Percentiles rank a stretch among this genome's conserved stretches.
phyloP scores from a whole-genome alignment of 345 rosid genomes.

The Rhizophora apiculata region DNA sequence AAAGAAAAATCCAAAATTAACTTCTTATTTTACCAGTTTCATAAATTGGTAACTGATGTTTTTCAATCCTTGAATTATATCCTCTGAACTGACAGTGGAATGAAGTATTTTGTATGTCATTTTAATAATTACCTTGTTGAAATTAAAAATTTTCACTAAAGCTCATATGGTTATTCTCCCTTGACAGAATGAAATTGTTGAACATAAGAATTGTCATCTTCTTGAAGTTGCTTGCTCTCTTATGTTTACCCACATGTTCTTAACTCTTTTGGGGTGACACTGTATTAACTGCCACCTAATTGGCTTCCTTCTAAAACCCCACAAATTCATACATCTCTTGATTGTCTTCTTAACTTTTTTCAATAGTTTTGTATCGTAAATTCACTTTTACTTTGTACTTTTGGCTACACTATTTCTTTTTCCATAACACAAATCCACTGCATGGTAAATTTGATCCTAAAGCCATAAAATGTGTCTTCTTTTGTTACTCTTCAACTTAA shows the following conservation, averaged over 20 bases:
- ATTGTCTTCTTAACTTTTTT: background rate
- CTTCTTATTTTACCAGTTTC: background rate
- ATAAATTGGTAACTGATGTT: background rate
- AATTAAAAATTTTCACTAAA: background rate
- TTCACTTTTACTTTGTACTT: background rate
- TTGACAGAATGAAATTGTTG: background rate
- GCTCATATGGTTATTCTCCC: background rate
- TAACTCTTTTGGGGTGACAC: background rate
- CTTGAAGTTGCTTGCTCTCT: background rate
- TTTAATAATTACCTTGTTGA: background rate
- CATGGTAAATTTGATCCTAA: background rate
- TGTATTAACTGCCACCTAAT: background rate
- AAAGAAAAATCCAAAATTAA: background rate
- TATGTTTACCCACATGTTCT: background rate
- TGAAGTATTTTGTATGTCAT: background rate
- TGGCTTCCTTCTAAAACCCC: background rate
- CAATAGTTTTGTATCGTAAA: background rate
- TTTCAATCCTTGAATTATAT: background rate
- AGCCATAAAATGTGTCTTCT: background rate
- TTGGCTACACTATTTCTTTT: background rate
- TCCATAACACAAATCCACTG: background rate
- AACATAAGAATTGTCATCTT: background rate
- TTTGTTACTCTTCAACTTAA: background rate
- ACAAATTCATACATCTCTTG: background rate
- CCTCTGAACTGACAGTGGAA: background rate